These are phyloP conservation scores for Liriodendron chinense DNA, from an alignment of 164 flowering plant species.

Conservation along the genomic window DNA sequence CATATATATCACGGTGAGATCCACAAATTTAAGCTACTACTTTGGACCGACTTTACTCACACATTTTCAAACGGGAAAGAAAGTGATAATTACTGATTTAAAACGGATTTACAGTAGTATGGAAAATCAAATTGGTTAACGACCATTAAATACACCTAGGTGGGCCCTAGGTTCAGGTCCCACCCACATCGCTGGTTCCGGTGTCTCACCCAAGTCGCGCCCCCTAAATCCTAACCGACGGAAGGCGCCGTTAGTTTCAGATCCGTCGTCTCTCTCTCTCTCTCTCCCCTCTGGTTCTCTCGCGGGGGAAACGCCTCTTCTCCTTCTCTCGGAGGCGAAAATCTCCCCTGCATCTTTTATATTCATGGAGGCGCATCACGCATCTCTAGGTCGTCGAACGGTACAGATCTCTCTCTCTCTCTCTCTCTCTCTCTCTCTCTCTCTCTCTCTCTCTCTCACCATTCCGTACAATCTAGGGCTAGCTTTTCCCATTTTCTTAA, in stretches of 20 bases:
- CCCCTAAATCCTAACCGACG: too few species aligned
- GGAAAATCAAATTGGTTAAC: too few species aligned
- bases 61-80: too few species aligned
- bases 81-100: too few species aligned
- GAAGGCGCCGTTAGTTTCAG: not conserved
- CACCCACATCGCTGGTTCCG: too few species aligned
- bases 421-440: not conserved
- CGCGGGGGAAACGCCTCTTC: slow-evolving; percentile 4
- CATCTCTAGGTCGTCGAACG: slow-evolving; percentile 82
- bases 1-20: too few species aligned
- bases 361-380: slow-evolving; percentile 71
- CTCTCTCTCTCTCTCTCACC: not conserved
- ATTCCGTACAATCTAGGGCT: not conserved
- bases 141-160: too few species aligned
- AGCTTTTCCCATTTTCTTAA: not conserved
- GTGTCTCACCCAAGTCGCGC: too few species aligned
- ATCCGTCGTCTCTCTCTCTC: not conserved
- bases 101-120: too few species aligned
- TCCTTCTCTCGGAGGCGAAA: not conserved
- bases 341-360: not conserved
- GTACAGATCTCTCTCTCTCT: slow-evolving; percentile 27
- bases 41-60: too few species aligned
- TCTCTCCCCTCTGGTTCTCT: not conserved
- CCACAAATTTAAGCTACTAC: too few species aligned
- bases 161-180: too few species aligned